Percentiles rank a stretch among this genome's conserved stretches.
These are phyloP conservation scores for Avena atlantica DNA, from an alignment of 176 grass and related monocot species.

Conservation along the genomic window DNA sequence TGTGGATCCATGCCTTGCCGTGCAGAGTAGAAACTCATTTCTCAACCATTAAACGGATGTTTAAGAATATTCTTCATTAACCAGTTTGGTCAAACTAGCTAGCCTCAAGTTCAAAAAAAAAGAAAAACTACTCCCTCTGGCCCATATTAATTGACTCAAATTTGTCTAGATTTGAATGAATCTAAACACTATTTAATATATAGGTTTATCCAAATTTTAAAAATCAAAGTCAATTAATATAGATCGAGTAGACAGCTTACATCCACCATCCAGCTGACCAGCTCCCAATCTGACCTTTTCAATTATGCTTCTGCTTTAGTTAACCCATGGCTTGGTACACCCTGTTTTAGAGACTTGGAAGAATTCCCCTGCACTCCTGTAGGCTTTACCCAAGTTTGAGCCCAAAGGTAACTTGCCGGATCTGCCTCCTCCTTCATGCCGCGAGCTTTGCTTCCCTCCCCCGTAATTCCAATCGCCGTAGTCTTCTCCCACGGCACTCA, in stretches of 20 bases:
- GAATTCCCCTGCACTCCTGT: neutral
- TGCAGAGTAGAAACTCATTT: too few relatives aligned
- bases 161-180: too few relatives aligned
- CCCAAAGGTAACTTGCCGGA: slow-evolving; percentile 36
- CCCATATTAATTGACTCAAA: too few relatives aligned
- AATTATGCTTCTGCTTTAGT: neutral
- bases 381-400: slow-evolving; percentile 1
- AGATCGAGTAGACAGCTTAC: neutral
- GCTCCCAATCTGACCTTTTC: neutral
- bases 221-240: too few relatives aligned
- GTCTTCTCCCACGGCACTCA: slow-evolving; percentile 57
- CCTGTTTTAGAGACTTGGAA: neutral
- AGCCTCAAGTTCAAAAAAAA: neutral
- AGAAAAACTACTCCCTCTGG: too few relatives aligned
- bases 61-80: neutral
- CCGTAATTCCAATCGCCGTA: slow-evolving; percentile 17
- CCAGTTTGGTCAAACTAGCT: slow-evolving; percentile 9
- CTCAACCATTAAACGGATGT: too few relatives aligned
- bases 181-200: too few relatives aligned
- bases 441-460: slow-evolving; percentile 46
- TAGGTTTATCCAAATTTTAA: too few relatives aligned
- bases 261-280: neutral
- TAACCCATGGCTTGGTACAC: slow-evolving; percentile 26
- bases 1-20: too few relatives aligned
- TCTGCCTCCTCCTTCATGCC: neutral